A percentile compares a stretch with the other conserved stretches of the same genome.
These are phyloP conservation scores for Solanum corneliomulleri DNA, from an alignment of 257 asterid species.

Conservation along the genomic window DNA sequence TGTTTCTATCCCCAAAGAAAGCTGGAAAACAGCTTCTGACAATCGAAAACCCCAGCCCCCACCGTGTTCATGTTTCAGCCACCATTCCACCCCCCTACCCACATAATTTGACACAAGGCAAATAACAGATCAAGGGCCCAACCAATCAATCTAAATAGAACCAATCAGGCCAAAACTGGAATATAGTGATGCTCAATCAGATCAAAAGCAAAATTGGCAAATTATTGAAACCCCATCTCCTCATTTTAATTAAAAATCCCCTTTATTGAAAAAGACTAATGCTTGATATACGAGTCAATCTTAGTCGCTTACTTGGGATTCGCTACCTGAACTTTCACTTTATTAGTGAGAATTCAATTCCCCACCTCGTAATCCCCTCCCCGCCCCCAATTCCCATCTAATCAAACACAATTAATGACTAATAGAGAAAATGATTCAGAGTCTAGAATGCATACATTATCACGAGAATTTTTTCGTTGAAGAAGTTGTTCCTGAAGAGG, in stretches of 20 bases:
- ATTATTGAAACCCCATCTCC: background rate
- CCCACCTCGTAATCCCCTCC: background rate
- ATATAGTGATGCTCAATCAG: background rate
- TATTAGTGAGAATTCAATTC: background rate
- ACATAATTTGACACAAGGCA: background rate
- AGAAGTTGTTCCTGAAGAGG: constrained; percentile 75
- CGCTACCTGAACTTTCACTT: background rate
- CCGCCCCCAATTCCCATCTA: background rate
- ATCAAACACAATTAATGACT: background rate
- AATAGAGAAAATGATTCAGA: background rate
- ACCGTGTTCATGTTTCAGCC: background rate
- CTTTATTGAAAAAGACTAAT: background rate
- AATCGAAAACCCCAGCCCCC: background rate
- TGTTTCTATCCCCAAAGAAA: background rate
- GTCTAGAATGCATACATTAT: constrained; percentile 34
- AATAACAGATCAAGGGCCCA: background rate
- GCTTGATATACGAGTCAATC: background rate
- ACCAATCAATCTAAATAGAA: background rate
- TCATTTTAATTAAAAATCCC: background rate
- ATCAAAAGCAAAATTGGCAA: background rate
- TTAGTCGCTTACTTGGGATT: background rate
- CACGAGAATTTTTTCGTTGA: constrained; percentile 50
- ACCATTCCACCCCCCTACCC: background rate
- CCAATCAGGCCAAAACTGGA: background rate
- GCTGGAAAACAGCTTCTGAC: background rate